Base-by-base conservation (phyloP, 257 asterid species). In the Cordia subcordata region DNA sequence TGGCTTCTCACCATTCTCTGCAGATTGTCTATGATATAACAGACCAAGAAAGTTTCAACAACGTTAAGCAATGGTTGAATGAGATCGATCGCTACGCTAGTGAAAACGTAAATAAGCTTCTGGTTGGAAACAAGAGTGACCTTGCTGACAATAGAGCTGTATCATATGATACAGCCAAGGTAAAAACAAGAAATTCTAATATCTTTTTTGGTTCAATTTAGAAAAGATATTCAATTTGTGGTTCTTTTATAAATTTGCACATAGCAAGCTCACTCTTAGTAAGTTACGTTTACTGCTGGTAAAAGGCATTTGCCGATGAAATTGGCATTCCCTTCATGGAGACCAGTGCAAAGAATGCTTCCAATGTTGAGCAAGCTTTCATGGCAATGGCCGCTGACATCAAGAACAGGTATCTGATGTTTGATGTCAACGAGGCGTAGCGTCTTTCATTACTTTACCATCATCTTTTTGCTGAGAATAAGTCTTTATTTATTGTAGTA, bases 21-120 rank as follows among this genome's bases (percentile, higher is more conserved):
- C 83, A 89, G 94, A 78, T 86, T 70, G 94, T 89, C 11, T 89
- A 89, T 64, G 96, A 87, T 69, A 81, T 84, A 35, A 87, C 96
- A 49, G 96, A 87, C 64, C 83, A 76, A 73, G 94, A 87, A 77
- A 84, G 95, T 72, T 87, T 84, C 63, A 86, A 84, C 67, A 84
- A 86, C 69, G 95, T 86, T 68, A 87, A 84, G 81, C 93, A 84
- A 81, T 87, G 96, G 96, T 69, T 87, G 75, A 80, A 65, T 23
- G 96, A 87, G 78, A 87, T 87, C 53, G 91, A 84, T 64, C 94
- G 94, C 55, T 87, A 87, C 68, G 94, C 96, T 55, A 84, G 94
- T 69, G 96, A 87, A 55, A 84, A 67, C 57, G 96, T 87, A 37
- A 87, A 87, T 82, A 87, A 87, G 82, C 84, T 87, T 64, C 73